These are phyloP conservation scores for Apiospora koreana DNA, from an alignment of 2,329 filamentous ascomycete species.

Conservation along the genomic window DNA sequence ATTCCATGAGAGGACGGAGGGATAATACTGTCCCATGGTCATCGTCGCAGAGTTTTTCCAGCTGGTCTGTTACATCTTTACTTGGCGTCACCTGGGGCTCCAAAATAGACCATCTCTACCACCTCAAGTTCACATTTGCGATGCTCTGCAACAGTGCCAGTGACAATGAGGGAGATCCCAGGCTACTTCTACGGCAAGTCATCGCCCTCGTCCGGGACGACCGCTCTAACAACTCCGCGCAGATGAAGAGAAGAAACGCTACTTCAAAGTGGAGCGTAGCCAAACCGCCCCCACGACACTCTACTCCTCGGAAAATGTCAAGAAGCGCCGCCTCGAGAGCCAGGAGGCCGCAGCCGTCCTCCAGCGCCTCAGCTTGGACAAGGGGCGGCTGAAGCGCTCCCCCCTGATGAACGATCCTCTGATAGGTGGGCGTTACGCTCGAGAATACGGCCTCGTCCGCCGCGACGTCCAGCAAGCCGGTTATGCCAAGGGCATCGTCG, in stretches of 20 bases:
- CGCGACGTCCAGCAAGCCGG: conserved; percentile 33
- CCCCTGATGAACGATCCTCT: conserved; percentile 30
- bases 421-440: conserved; percentile 34
- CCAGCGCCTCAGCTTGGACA: conserved; percentile 32
- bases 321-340: conserved; percentile 52
- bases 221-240: not conserved
- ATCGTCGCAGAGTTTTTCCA: not conserved
- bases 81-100: too few species aligned
- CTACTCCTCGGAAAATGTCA: conserved; percentile 62
- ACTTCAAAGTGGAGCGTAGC: conserved; percentile 67
- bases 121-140: not conserved
- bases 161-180: conserved; percentile 41
- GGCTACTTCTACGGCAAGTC: conserved; percentile 56
- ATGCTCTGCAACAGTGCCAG: not conserved
- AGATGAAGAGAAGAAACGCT: conserved; percentile 63
- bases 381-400: conserved; percentile 41
- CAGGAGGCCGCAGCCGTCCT: conserved; percentile 32
- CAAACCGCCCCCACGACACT: conserved; percentile 51
- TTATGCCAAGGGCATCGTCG: conserved; percentile 41
- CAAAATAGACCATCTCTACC: not conserved
- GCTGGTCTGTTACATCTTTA: too few species aligned
- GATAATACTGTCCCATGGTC: not conserved
- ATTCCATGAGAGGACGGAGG: too few species aligned
- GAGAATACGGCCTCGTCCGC: conserved; percentile 34
- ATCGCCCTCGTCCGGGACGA: not conserved